phyloP scores from a whole-genome alignment of 129 eudicot genomes.

The Centaurea solstitialis region DNA sequence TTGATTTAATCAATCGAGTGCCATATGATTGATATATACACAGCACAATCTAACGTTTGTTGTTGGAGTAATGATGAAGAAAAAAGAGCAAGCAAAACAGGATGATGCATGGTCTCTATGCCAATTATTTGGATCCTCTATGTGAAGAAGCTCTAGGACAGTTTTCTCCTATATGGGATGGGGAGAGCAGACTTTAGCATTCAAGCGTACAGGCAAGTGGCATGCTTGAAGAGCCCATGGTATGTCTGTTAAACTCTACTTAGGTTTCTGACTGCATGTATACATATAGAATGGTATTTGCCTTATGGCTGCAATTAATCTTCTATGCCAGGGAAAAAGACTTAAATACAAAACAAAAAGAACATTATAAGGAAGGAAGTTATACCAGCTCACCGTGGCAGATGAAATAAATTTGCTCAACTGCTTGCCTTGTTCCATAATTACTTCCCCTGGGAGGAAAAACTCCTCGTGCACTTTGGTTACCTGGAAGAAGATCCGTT shows the following conservation, averaged over 20 bases:
- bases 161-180: not conserved
- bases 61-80: not conserved
- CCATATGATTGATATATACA: too few species aligned
- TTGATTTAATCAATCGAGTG: not conserved
- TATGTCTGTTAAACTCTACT: not conserved
- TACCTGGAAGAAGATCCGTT: constrained; percentile 50
- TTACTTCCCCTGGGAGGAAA: constrained; percentile 98
- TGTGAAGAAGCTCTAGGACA: not conserved
- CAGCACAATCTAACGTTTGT: too few species aligned
- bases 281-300: not conserved
- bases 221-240: not conserved
- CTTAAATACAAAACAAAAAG: not conserved
- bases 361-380: constrained; percentile 4
- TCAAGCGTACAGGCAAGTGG: not conserved
- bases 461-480: constrained; percentile 92
- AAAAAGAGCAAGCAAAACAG: not conserved
- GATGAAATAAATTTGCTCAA: constrained; percentile 92
- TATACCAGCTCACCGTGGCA: constrained; percentile 87
- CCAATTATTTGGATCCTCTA: not conserved
- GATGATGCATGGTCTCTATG: not conserved
- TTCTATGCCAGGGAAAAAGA: not conserved
- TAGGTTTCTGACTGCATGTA: not conserved
- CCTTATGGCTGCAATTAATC: not conserved
- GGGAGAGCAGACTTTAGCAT: not conserved
- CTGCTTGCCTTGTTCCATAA: constrained; percentile 94